These are phyloP conservation scores for Fusarium irregulare DNA, from an alignment of 2,329 filamentous ascomycete genomes.

Conservation along the genomic window DNA sequence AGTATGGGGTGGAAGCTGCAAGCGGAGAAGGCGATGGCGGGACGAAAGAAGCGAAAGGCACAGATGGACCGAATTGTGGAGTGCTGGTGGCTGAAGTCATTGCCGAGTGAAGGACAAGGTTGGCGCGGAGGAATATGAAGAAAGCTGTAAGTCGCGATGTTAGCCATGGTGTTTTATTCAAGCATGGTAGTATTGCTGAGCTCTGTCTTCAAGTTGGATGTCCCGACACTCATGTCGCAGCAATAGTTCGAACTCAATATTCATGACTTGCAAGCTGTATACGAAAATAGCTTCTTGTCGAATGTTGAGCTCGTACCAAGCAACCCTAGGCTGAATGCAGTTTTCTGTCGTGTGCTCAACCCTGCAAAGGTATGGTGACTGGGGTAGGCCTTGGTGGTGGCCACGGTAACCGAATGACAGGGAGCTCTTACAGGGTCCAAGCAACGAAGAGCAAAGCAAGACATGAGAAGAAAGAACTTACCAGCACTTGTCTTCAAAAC, in stretches of 20 bases:
- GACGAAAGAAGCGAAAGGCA: constrained; percentile 49
- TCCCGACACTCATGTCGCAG: neutral
- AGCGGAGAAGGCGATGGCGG: constrained; percentile 66
- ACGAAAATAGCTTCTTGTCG: neutral
- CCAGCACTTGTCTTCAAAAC: constrained; percentile 70
- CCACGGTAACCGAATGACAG: constrained; percentile 37
- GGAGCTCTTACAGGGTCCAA: constrained; percentile 26
- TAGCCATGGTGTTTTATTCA: constrained; percentile 30
- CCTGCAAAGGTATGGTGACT: constrained; percentile 8
- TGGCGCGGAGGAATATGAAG: constrained; percentile 83
- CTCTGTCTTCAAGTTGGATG: neutral
- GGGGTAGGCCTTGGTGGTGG: constrained; percentile 32
- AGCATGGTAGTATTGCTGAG: neutral
- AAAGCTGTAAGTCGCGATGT: constrained; percentile 68
- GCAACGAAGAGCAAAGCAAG: constrained; percentile 15
- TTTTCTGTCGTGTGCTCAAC: constrained; percentile 12
- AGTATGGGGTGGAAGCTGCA: constrained; percentile 70
- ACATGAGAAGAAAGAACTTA: constrained; percentile 53
- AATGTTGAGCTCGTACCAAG: constrained; percentile 2
- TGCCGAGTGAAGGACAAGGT: constrained; percentile 75
- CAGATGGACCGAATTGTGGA: constrained; percentile 68
- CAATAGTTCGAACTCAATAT: neutral
- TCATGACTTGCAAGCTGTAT: neutral
- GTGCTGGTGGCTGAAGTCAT: constrained; percentile 74
- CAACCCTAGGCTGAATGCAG: neutral